Evolutionary conservation across 306 rosid genomes (phyloP).

Genomic region (Fragaria nilgerrensis): DNA sequence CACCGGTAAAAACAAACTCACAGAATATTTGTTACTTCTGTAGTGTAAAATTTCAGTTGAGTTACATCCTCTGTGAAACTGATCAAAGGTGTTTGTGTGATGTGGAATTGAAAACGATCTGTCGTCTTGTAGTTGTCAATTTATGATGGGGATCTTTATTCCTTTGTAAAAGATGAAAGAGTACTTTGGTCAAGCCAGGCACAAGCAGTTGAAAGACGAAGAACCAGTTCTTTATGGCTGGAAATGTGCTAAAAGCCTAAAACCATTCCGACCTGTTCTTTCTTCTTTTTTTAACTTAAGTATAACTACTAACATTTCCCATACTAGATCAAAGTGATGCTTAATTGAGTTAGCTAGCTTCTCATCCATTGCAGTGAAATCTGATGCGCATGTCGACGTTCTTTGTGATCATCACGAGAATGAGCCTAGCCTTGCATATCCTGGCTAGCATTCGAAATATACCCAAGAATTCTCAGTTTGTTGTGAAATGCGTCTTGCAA

Average conservation of each 20-base stretch:
- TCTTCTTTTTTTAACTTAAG: not conserved
- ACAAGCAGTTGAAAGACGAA: slow-evolving; percentile 4
- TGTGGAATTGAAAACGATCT: slow-evolving; percentile 2
- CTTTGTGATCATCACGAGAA: not conserved
- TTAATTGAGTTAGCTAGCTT: not conserved
- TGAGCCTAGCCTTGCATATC: not conserved
- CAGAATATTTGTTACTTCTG: not conserved
- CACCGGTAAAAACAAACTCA: not conserved
- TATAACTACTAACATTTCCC: not conserved
- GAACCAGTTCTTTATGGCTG: not conserved
- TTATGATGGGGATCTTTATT: not conserved
- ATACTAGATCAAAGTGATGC: not conserved
- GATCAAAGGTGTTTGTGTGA: not conserved
- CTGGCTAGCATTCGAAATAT: not conserved
- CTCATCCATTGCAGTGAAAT: not conserved
- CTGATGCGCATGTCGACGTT: not conserved
- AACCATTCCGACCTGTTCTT: not conserved
- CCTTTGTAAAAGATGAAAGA: not conserved
- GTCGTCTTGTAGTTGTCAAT: not conserved
- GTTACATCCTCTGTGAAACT: not conserved
- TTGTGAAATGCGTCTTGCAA: not conserved
- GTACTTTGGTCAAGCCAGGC: not conserved
- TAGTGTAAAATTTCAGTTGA: not conserved
- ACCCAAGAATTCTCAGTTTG: not conserved
- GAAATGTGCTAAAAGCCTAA: slow-evolving; percentile 1